Base-by-base conservation (phyloP, 2,329 filamentous ascomycete genomes). In the Fusarium napiforme region DNA sequence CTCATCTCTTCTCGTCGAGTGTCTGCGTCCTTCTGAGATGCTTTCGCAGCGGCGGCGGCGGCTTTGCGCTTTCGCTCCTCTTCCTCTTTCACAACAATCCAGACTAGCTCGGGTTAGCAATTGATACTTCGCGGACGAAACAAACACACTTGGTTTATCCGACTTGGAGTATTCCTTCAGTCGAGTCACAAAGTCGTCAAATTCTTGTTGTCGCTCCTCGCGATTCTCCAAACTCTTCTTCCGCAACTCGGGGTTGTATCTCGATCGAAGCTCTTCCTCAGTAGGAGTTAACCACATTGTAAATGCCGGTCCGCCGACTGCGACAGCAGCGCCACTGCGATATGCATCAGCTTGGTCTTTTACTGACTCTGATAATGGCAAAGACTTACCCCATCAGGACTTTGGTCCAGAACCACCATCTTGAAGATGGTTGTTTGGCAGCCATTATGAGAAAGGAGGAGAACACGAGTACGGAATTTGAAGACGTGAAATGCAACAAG, bases 161-260 rank as follows among this genome's bases (percentile, higher is more conserved):
- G 93, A 96, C 85, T 95, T 97, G 32, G 94, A 93, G 81, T 95
- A 94, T 77, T 96, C 90, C 87, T 97, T 98, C 80, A 99, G 83
- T 77, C 92, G 91, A 55, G 80, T 88, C 34, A 98, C 93, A 79
- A 97, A 98, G 63, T 95, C 89, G 79, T 98, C 93, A 77, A 97
- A 97, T 67, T 98, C 95, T 82, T 95, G 88, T 79, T 96, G 90
- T 68, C 89, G 89, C 81, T 93, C 90, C 65, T 92, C 87, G 23
- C 94, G 89, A 66, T 91, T 89, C 82, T 95, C 95, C n/a, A 97
- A 85, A 71, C 93, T 95, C 79, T 93, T 90, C 82, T 93, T 93
- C 80, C 96, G 93, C n/a, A 99, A 88, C 39, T 98, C 96, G 2
- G 96, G 96, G 82, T 96, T 98, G 85, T 98, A 98, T 83, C 88